These are phyloP conservation scores for Pneumocystis sp. DNA, from an alignment of 1,139 yeast genomes.

Conservation along the genomic window DNA sequence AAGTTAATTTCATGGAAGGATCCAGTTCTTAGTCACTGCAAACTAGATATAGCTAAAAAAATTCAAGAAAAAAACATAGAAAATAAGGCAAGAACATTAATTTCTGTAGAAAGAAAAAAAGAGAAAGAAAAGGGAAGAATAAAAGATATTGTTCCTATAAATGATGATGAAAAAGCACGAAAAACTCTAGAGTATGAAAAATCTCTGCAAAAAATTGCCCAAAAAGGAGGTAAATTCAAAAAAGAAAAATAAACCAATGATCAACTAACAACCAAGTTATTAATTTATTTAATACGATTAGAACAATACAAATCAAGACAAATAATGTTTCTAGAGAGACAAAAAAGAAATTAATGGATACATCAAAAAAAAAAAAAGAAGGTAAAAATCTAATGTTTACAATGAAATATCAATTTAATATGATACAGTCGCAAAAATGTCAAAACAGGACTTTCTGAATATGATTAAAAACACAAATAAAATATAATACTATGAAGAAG, in stretches of 20 bases:
- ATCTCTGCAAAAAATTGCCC: conserved; percentile 67
- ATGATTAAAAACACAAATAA: conserved; percentile 6
- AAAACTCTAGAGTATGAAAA: conserved; percentile 54
- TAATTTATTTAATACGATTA: conserved; percentile 74
- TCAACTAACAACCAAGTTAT: conserved; percentile 31
- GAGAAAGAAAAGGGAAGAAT: conserved; percentile 54
- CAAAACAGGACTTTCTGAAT: conserved; percentile 11
- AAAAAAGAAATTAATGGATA: conserved; percentile 2
- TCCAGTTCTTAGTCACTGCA: conserved; percentile 28
- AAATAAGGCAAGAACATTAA: conserved; percentile 58
- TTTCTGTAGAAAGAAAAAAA: conserved; percentile 58
- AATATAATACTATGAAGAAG: background rate
- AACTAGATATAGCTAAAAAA: conserved; percentile 42
- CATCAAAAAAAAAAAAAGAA: conserved; percentile 1
- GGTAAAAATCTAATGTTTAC: conserved; percentile 4
- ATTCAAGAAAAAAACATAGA: conserved; percentile 73
- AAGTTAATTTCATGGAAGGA: background rate
- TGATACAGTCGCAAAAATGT: conserved; percentile 8
- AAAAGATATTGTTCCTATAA: conserved; percentile 40
- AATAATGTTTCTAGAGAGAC: conserved; percentile 22
- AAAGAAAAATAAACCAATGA: background rate
- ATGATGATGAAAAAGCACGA: conserved; percentile 32
- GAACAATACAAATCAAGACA: conserved; percentile 63
- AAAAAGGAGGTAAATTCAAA: conserved; percentile 47
- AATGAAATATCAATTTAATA: conserved; percentile 1